Conservation (phyloP, 371 early-diverging fungal species). For the Mortierella sp. region DNA sequence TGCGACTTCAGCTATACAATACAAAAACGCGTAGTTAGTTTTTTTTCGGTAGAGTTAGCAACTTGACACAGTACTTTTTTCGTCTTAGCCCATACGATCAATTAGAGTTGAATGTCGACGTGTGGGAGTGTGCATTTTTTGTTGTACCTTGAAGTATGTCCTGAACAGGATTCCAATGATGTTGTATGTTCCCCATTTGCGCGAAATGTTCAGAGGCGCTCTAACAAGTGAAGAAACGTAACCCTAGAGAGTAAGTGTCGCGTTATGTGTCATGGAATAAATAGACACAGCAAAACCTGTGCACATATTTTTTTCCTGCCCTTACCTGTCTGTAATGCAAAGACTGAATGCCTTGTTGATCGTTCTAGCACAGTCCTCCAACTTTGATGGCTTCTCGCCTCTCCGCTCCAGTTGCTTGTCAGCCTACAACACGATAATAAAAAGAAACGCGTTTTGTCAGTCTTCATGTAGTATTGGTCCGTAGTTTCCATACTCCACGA, state of each 20-base stretch:
- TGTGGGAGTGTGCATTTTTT: too few species aligned
- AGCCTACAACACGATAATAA: conserved; percentile 58
- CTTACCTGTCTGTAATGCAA: conserved; percentile 91
- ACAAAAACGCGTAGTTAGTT: not conserved
- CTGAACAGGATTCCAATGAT: conserved; percentile 86
- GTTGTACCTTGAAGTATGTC: conserved; percentile 83
- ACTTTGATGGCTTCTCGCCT: conserved; percentile 64
- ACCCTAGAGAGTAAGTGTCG: not conserved
- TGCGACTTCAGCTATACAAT: conserved; percentile 74
- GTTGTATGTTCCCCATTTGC: conserved; percentile 92
- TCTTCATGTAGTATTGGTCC: not conserved
- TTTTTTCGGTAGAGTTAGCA: not conserved
- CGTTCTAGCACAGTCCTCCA: conserved; percentile 89
- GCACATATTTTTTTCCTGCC: too few species aligned
- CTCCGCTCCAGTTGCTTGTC: conserved; percentile 62
- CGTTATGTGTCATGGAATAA: too few species aligned
- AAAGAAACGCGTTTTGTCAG: not conserved
- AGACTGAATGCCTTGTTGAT: conserved; percentile 89
- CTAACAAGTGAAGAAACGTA: conserved; percentile 20
- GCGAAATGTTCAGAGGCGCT: conserved; percentile 67
- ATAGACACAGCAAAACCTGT: too few species aligned
- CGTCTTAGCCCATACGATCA: not conserved
- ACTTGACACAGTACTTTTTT: not conserved
- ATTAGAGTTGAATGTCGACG: not conserved
- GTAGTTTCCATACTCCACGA: too few species aligned